phyloP scores from a whole-genome alignment of 2,329 filamentous ascomycete species.

The Cladobotryum mycophilum region DNA sequence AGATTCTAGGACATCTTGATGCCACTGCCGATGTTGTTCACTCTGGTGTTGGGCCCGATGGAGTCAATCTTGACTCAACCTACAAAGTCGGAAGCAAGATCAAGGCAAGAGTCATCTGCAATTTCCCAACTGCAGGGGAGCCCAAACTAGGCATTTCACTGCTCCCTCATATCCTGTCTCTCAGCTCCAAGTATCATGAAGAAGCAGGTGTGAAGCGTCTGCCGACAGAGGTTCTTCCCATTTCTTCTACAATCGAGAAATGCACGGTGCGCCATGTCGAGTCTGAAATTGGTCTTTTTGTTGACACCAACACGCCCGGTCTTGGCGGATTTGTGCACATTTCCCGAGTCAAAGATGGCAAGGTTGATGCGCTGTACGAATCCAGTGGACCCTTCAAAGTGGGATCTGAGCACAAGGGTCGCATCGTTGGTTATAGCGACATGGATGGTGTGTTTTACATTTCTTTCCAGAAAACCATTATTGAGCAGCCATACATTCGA shows the following conservation, averaged over 20 bases:
- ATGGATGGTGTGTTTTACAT: constrained; percentile 81
- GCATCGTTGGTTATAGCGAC: constrained; percentile 79
- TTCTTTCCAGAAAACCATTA: constrained; percentile 73
- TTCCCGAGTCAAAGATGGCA: constrained; percentile 83
- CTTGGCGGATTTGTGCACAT: constrained; percentile 90
- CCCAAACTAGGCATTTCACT: constrained; percentile 85
- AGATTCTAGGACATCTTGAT: constrained; percentile 86
- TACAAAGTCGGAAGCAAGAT: constrained; percentile 80
- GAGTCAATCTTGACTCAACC: constrained; percentile 64
- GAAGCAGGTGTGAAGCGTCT: constrained; percentile 33
- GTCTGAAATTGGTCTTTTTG: constrained; percentile 72
- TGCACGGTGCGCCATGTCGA: constrained; percentile 78
- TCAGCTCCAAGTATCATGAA: constrained; percentile 42
- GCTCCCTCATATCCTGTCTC: constrained; percentile 71
- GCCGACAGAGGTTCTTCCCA: constrained; percentile 55
- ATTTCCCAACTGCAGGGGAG: constrained; percentile 69
- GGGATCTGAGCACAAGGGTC: constrained; percentile 71
- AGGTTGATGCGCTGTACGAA: constrained; percentile 75
- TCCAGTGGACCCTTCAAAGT: constrained; percentile 71
- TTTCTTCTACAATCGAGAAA: constrained; percentile 70
- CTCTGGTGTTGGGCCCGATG: constrained; percentile 67
- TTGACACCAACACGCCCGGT: constrained; percentile 57
- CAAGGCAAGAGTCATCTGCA: constrained; percentile 82
- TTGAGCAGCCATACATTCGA: constrained; percentile 86
- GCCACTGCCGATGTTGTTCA: constrained; percentile 88